Evolutionary conservation across 139 green algal species (phyloP), one percentile per base, ranked within the genome.

Genomic region (Chlamydomonas schloesseri): DNA sequence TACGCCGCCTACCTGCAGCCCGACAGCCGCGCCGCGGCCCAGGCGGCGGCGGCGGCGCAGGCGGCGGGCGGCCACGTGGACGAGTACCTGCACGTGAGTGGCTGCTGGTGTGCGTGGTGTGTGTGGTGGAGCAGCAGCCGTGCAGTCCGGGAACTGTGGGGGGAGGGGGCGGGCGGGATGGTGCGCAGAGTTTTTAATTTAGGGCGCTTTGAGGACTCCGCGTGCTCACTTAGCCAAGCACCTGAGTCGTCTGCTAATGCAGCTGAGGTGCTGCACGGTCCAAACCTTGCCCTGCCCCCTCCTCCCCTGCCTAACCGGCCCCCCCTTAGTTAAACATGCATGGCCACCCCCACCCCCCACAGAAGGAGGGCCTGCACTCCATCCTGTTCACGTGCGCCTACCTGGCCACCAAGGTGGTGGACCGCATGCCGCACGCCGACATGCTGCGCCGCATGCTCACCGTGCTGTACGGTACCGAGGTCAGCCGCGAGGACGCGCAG

Each of bases 361-460:
- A 82, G 82, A 81, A 92, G 73, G 42, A 83, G 33, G 90, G 82
- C 1, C 80, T 93, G 62, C 76, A 60, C 60, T 90, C 86, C 53
- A 89, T 91, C 31, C 88, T 90, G 73, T 92, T 93, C 73, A 91
- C 90, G 6, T 93, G 90, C 83, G 73, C 91, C n/a, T 93, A 90
- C 88, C 82, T 93, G 18, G 88, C 90, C 62, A 91, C 88, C 79
- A 93, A 93, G 70, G 67, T 91, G 1, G 88, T 88, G 37, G 90
- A 92, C 79, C 86, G 71, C 47, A 84, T 89, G 75, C 82, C 76
- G 5, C 82, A 83, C 46, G 42, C 84, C 24, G 90, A 86, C 68
- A 87, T 93, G 68, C 83, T 91, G 80, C 80, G 90, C 72, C 89
- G 81, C 78, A 92, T 93, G 60, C 85, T 93, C 21, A 75, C 62